Conservation (phyloP, 2,329 filamentous ascomycete genomes). For the Neocatenulostroma microsporum region DNA sequence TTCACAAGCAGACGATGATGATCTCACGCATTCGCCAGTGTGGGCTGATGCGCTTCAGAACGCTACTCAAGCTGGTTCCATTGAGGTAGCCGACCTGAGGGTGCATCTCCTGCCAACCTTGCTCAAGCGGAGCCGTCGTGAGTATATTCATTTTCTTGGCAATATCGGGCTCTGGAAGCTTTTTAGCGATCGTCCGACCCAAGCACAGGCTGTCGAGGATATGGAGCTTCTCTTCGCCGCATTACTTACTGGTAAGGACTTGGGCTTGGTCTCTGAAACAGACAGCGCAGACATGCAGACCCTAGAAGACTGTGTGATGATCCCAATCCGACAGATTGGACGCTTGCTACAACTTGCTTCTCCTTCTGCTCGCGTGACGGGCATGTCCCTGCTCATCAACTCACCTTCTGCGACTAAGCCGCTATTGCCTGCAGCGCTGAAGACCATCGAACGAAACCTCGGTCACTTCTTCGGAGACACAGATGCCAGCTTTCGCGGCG, state of each 20-base stretch:
- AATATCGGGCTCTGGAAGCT: conserved; percentile 31
- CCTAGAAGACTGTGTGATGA: conserved; percentile 34
- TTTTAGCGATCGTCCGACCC: conserved; percentile 10
- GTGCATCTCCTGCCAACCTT: conserved; percentile 42
- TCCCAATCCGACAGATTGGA: neutral
- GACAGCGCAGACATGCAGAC: conserved; percentile 12
- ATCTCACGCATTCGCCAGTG: conserved; percentile 8
- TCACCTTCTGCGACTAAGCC: conserved; percentile 68
- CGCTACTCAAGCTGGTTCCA: neutral
- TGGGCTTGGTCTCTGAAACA: conserved; percentile 37
- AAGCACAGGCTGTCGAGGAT: neutral
- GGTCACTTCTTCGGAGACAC: conserved; percentile 70
- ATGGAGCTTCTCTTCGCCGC: conserved; percentile 27
- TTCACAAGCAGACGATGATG: neutral
- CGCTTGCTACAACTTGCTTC: conserved; percentile 29
- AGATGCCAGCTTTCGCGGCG: conserved; percentile 77
- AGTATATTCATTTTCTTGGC: conserved; percentile 36
- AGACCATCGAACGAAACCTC: conserved; percentile 57
- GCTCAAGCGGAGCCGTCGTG: conserved; percentile 34
- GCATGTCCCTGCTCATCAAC: conserved; percentile 69
- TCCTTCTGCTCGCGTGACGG: conserved; percentile 60
- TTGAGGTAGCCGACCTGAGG: conserved; percentile 30
- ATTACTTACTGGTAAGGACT: conserved; percentile 39
- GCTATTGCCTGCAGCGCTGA: conserved; percentile 55
- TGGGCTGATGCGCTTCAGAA: conserved; percentile 12